phyloP scores from a whole-genome alignment of 768 basidiomycete species.

The Mycena venus region DNA sequence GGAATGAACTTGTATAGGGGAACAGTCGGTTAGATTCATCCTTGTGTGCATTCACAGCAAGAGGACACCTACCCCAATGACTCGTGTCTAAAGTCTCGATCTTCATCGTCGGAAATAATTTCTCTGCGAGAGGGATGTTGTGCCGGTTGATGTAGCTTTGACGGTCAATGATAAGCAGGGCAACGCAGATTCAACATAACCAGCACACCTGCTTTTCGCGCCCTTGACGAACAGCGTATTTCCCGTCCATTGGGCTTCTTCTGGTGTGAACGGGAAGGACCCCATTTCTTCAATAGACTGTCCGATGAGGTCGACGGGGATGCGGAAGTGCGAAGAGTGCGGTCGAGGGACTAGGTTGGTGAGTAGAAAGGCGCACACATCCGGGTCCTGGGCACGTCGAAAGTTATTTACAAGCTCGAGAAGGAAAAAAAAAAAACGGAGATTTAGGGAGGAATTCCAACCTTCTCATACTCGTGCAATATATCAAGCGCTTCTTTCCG shows the following conservation, averaged over 20 bases:
- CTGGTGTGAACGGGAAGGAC: conserved; percentile 79
- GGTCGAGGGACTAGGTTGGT: conserved; percentile 77
- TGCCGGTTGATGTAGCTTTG: conserved; percentile 80
- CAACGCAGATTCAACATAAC: neutral
- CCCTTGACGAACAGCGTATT: conserved; percentile 85
- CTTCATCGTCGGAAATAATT: conserved; percentile 81
- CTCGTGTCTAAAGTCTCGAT: conserved; percentile 79
- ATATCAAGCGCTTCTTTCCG: conserved; percentile 80
- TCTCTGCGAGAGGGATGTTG: conserved; percentile 70
- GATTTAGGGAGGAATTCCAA: conserved; percentile 48
- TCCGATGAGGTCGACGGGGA: conserved; percentile 79
- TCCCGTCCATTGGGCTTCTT: conserved; percentile 67
- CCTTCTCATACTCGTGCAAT: conserved; percentile 73
- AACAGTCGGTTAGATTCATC: neutral
- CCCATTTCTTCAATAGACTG: conserved; percentile 78
- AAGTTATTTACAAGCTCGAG: neutral
- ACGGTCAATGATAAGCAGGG: neutral
- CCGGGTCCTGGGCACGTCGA: conserved; percentile 66
- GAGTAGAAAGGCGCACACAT: conserved; percentile 85
- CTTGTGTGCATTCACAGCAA: neutral
- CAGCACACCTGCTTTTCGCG: conserved; percentile 74
- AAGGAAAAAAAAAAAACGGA: neutral
- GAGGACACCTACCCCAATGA: conserved; percentile 82
- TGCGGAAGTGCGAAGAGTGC: conserved; percentile 65
- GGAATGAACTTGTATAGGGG: conserved; percentile 77